Percentiles rank a stretch among this genome's conserved stretches.
Evolutionary conservation across 176 grass and related monocot species (phyloP).

Genomic region (Aegilops speltoides): DNA sequence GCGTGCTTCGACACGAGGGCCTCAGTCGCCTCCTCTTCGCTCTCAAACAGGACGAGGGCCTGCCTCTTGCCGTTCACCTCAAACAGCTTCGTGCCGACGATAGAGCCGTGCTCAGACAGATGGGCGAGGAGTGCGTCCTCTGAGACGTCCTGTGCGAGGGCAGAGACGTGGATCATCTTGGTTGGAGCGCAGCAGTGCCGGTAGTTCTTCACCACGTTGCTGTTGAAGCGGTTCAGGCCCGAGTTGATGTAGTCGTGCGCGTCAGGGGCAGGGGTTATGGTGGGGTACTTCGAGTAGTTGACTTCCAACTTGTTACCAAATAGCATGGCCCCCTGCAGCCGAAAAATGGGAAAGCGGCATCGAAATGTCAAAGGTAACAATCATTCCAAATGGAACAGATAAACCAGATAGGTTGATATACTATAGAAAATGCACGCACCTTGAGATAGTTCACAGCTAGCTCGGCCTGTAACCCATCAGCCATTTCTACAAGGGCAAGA

Average conservation of each 20-base stretch:
- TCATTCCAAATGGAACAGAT: slow-evolving; percentile 25
- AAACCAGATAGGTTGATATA: background rate
- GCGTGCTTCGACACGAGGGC: slow-evolving; percentile 90
- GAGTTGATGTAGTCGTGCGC: slow-evolving; percentile 70
- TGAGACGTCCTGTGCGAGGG: slow-evolving; percentile 70
- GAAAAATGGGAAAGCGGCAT: background rate
- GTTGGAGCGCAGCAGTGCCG: slow-evolving; percentile 85
- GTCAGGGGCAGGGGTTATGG: slow-evolving; percentile 69
- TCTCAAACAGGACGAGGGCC: slow-evolving; percentile 72
- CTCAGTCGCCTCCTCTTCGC: slow-evolving; percentile 71
- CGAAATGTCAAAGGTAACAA: background rate
- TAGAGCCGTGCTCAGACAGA: slow-evolving; percentile 68
- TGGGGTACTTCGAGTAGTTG: slow-evolving; percentile 87
- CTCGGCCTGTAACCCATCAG: slow-evolving; percentile 95
- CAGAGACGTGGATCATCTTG: slow-evolving; percentile 92
- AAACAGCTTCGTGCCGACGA: slow-evolving; percentile 79
- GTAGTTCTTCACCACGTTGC: slow-evolving; percentile 88
- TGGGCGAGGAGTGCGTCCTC: slow-evolving; percentile 62
- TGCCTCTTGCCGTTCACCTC: slow-evolving; percentile 90
- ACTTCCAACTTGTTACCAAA: slow-evolving; percentile 86
- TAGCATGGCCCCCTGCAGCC: slow-evolving; percentile 55
- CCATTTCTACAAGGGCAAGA: slow-evolving; percentile 95
- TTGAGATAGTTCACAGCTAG: slow-evolving; percentile 88
- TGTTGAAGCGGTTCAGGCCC: slow-evolving; percentile 78
- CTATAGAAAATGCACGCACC: slow-evolving; percentile 30